Evolutionary conservation across 345 rosid species (phyloP), one percentile per base, ranked within the genome.

Genomic region (Jatropha curcas): DNA sequence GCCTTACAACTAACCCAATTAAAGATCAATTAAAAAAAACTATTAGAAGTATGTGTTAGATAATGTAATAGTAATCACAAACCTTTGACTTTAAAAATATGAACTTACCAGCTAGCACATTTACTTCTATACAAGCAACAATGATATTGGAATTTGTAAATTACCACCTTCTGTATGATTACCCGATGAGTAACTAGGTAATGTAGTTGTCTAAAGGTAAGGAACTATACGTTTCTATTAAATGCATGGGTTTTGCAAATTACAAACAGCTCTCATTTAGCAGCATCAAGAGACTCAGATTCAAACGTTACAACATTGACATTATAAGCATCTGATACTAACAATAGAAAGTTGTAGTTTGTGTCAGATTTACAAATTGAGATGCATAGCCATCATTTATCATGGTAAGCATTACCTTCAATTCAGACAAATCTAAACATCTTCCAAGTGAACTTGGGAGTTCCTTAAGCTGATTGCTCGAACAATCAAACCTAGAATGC

Each of bases 401-500:
- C 35, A 63, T 25, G 30, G n/a, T 50, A 62, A 41, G 51, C 65
- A 74, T 69, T 85, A 94, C 98, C 98, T 94, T 94, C 66, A 92
- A 74, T 48, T 90, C 97, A 20, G 89, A 89, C 81, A 94, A 84
- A 72, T 88, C 84, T 70, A 81, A 71, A 78, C 98, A 94, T 74
- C 81, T 86, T 76, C 94, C 89, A 72, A 94, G 88, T 64, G 92
- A 85, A 76, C 81, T 76, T 57, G 98, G 97, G 48, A 94, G 85
- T 73, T 89, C 92, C 81, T 81, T 84, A 24, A 94, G 89, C 70
- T 74, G 87, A 85, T 94, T 94, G 71, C 78, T 81, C 45, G 95
- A 94, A 85, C 97, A 92, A 83, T 92, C 97, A 67, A 94, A 75
- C 89, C 98, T 94, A 74, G 61, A 85, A 79, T 4, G 10, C 71